These are phyloP conservation scores for Tulasnella calospora DNA, from an alignment of 768 basidiomycete genomes.

Conservation along the genomic window DNA sequence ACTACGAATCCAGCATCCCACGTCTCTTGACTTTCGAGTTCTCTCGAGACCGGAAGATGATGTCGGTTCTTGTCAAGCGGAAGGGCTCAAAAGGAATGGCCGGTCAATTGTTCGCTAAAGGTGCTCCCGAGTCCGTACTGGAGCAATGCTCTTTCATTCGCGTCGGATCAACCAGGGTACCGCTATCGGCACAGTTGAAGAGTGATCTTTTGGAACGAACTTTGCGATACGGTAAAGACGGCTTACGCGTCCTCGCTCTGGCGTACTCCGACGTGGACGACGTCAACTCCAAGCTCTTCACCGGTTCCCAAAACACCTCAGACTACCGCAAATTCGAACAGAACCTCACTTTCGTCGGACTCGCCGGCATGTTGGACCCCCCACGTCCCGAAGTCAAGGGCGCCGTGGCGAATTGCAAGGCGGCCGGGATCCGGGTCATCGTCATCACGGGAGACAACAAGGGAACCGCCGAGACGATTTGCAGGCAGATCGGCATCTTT, in stretches of 20 bases:
- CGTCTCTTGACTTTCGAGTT: conserved; percentile 95
- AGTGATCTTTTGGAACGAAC: conserved; percentile 59
- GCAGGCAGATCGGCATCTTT: conserved; percentile 93
- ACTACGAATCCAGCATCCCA: conserved; percentile 67
- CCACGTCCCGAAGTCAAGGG: conserved; percentile 87
- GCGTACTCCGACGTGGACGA: conserved; percentile 79
- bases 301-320: conserved; percentile 56
- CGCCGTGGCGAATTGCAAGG: conserved; percentile 84
- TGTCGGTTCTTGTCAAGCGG: conserved; percentile 86
- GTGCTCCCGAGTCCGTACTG: conserved; percentile 91
- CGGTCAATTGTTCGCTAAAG: conserved; percentile 88
- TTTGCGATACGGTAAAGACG: conserved; percentile 66
- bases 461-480: conserved; percentile 95
- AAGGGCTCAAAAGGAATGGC: conserved; percentile 40
- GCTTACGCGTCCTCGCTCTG: conserved; percentile 86
- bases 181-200: conserved; percentile 61
- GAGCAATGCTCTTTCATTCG: conserved; percentile 77
- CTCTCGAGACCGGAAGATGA: conserved; percentile 97
- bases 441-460: conserved; percentile 99
- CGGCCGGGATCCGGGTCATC: conserved; percentile 91
- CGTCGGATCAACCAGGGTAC: conserved; percentile 54
- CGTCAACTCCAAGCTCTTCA: conserved; percentile 65
- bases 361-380: conserved; percentile 97
- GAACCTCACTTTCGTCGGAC: conserved; percentile 86
- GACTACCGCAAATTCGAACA: conserved; percentile 90